Base-by-base conservation (phyloP, 768 basidiomycete species). In the Cantharellus cinnabarinus region DNA sequence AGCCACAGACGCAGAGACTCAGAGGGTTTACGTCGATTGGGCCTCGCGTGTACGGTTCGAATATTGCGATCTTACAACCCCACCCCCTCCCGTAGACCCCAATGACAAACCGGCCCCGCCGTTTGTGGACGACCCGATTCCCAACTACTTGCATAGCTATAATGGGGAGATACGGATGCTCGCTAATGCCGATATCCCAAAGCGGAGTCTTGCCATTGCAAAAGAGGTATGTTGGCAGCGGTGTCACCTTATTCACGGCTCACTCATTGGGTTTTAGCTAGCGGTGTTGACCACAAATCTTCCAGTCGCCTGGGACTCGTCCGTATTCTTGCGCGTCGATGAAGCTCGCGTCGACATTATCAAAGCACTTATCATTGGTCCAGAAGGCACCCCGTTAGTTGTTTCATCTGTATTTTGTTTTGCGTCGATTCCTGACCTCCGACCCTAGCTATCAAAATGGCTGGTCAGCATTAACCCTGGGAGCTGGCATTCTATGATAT, bases 301-400 rank as follows among this genome's bases (percentile, higher is more conserved):
- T 35, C 93, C 93, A n/a, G 83, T 89, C 10, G 83, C 88, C 3
- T 95, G 89, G 87, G 81, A 89, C 65, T 94, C 91, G 3, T 93
- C 89, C 1, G 83, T 97, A 63, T 95, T 94, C 71, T 71, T 97
- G 60, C 78, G 86, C 57, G 90, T 94, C 3, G 93, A 97, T 67
- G 93, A 95, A 71, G 82, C 79, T 14, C 80, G 90, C 7, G 88
- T 91, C 10, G 90, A 91, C 67, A 77, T 93, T 53, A 89, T 93
- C 70, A 94, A 93, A 67, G 85, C 85, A n/a, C 70, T 58, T 42
- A 87, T 89, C 62, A 88, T 86, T 29, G 93, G 91, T 1, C 91
- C 91, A 5, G 88, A 91, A 73, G 89, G 85, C 57, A 94, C 91
- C 48, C 91, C 91, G 80, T 94, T 74, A 56, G 67, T 60, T n/a